phyloP scores from a whole-genome alignment of 2,329 filamentous ascomycete genomes.

The Pseudocercospora vitis region DNA sequence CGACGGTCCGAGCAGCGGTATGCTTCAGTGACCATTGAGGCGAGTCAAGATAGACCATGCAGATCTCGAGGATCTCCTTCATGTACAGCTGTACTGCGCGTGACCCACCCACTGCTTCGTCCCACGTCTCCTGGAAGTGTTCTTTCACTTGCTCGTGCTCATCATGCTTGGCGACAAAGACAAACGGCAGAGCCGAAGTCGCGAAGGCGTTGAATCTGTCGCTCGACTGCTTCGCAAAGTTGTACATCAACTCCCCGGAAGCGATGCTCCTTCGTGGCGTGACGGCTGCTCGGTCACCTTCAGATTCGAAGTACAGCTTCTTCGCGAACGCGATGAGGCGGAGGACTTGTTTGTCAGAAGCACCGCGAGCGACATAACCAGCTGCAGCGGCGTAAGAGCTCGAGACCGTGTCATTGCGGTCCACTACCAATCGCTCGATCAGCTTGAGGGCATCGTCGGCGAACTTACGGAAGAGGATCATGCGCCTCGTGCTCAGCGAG shows the following conservation, averaged over 20 bases:
- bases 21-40: conserved; percentile 90
- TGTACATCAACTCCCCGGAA: conserved; percentile 77
- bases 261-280: conserved; percentile 57
- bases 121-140: conserved; percentile 83
- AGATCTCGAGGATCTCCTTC: conserved; percentile 72
- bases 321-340: conserved; percentile 58
- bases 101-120: conserved; percentile 81
- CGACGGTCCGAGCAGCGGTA: conserved; percentile 76
- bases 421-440: conserved; percentile 77
- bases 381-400: conserved; percentile 82
- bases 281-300: conserved; percentile 62
- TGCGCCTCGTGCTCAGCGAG: conserved; percentile 78
- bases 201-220: conserved; percentile 83
- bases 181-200: conserved; percentile 74
- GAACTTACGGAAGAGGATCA: conserved; percentile 70
- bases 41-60: conserved; percentile 68
- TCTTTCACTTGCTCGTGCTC: conserved; percentile 75
- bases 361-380: conserved; percentile 74
- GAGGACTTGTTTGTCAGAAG: conserved; percentile 59
- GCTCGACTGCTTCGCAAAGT: conserved; percentile 80
- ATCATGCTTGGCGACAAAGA: conserved; percentile 86
- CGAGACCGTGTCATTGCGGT: conserved; percentile 91
- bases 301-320: conserved; percentile 75
- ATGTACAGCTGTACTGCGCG: conserved; percentile 82
- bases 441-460: conserved; percentile 73